Conservation (phyloP, 345 rosid genomes). For the Moricandia moricandioides region DNA sequence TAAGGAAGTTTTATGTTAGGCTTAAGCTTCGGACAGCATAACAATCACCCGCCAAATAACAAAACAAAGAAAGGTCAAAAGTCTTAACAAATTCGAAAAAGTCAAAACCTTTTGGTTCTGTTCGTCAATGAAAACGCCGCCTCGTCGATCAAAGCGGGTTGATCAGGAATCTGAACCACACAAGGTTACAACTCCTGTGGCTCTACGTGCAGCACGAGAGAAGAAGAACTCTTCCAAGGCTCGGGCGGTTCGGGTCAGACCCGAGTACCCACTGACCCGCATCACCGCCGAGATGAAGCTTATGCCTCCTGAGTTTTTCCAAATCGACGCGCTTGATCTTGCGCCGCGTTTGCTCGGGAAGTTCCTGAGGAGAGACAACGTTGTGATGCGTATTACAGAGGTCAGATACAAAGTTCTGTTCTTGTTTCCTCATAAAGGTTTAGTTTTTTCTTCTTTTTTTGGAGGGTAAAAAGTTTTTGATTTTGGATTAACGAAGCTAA, state of each 20-base stretch:
- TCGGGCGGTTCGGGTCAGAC: constrained; percentile 36
- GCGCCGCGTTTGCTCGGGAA: constrained; percentile 96
- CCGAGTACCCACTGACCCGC: constrained; percentile 22
- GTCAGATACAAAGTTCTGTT: constrained; percentile 34
- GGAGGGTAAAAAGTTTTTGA: background rate
- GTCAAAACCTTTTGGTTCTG: background rate
- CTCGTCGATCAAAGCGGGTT: constrained; percentile 41
- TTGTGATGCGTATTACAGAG: constrained; percentile 86
- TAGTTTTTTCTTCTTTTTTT: background rate
- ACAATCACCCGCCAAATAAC: constrained; percentile 30
- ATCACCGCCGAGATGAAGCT: constrained; percentile 33
- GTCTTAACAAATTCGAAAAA: background rate
- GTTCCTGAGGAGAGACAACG: constrained; percentile 68
- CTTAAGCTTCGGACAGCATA: constrained; percentile 4
- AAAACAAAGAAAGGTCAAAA: constrained; percentile 12
- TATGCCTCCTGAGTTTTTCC: constrained; percentile 67
- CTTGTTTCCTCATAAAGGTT: background rate
- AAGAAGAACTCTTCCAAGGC: constrained; percentile 11
- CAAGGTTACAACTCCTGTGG: background rate
- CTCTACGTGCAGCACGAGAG: constrained; percentile 11
- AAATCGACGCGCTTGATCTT: constrained; percentile 78
- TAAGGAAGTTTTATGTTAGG: background rate
- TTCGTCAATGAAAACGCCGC: constrained; percentile 27
- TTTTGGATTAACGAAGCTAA: background rate
- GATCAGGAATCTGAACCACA: constrained; percentile 25